Evolutionary conservation across 345 rosid genomes (phyloP).

Genomic region (Arabis hirsuta): DNA sequence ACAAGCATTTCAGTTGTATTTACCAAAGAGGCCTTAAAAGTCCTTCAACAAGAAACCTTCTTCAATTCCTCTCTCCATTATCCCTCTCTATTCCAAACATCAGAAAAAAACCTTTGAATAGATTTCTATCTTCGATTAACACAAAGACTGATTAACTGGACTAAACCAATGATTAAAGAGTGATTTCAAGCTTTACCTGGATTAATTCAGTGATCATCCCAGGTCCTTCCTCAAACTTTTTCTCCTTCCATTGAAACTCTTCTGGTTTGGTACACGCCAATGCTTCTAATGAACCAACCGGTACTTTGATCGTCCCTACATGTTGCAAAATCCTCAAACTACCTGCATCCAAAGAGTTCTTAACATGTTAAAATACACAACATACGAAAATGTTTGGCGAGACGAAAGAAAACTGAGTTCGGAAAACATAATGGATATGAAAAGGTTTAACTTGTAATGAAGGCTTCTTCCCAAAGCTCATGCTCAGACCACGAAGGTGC

Average conservation of each 20-base stretch:
- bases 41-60: slow-evolving; percentile 47
- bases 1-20: neutral
- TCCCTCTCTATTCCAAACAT: slow-evolving; percentile 50
- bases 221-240: slow-evolving; percentile 55
- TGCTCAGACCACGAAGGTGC: slow-evolving; percentile 69
- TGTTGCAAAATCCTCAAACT: slow-evolving; percentile 81
- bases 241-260: slow-evolving; percentile 68
- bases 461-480: slow-evolving; percentile 75
- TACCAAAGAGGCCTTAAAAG: slow-evolving; percentile 14
- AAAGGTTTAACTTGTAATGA: slow-evolving; percentile 61
- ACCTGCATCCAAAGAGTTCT: slow-evolving; percentile 47
- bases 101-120: neutral
- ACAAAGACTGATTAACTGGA: slow-evolving; percentile 11
- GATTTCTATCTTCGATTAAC: slow-evolving; percentile 21
- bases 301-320: slow-evolving; percentile 62
- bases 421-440: slow-evolving; percentile 2
- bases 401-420: slow-evolving; percentile 18
- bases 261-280: slow-evolving; percentile 47
- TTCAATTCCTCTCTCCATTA: slow-evolving; percentile 55
- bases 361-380: slow-evolving; percentile 6
- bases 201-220: slow-evolving; percentile 65
- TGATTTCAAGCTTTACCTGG: slow-evolving; percentile 48
- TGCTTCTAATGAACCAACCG: slow-evolving; percentile 49
- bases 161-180: slow-evolving; percentile 16
- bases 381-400: neutral